Conservation (phyloP, 257 asterid species). For the Jaltomata sinuosa region DNA sequence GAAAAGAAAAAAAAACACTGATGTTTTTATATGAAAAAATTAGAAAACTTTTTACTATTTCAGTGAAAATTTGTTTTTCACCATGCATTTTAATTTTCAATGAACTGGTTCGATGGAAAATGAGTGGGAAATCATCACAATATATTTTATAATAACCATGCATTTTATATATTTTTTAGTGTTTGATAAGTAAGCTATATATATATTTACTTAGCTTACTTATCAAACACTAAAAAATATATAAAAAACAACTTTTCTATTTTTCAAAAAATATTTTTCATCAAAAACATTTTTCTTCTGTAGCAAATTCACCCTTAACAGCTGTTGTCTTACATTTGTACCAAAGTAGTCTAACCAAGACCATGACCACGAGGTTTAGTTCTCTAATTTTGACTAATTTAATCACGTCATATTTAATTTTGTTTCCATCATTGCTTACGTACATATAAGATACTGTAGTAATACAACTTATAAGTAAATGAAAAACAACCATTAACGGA, state of each 20-base stretch:
- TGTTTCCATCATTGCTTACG: constrained; percentile 17
- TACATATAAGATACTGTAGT: neutral
- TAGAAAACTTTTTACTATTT: too few species aligned
- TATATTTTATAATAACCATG: too few species aligned
- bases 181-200: too few species aligned
- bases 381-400: constrained; percentile 1
- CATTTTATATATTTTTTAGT: too few species aligned
- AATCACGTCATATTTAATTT: constrained; percentile 1
- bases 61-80: too few species aligned
- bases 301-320: neutral
- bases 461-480: neutral
- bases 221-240: neutral
- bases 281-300: neutral
- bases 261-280: neutral
- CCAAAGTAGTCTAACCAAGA: neutral
- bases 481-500: neutral
- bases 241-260: too few species aligned
- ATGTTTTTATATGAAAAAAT: too few species aligned
- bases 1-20: too few species aligned
- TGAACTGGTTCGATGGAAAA: too few species aligned
- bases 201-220: too few species aligned
- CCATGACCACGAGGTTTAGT: neutral
- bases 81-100: too few species aligned
- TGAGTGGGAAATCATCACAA: too few species aligned
- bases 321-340: neutral